Evolutionary conservation across 140 eudicot genomes (phyloP).

Genomic region (Flaveria floridana): DNA sequence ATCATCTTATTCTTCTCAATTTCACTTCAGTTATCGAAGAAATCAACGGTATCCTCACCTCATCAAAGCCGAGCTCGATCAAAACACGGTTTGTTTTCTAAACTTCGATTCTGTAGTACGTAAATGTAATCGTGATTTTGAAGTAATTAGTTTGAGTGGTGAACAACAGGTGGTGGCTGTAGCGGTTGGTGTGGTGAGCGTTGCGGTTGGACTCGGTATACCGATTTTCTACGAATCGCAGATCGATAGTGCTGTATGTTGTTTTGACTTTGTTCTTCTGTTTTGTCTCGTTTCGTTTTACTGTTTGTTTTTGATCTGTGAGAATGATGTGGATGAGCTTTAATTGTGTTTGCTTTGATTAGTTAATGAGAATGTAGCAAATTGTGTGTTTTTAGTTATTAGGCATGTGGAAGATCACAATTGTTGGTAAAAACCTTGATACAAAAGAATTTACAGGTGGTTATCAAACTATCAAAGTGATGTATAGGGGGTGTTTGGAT

Average conservation of each 20-base stretch:
- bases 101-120: neutral
- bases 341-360: neutral
- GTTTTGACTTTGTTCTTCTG: neutral
- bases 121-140: neutral
- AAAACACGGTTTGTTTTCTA: slow-evolving; percentile 54
- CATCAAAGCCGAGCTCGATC: slow-evolving; percentile 83
- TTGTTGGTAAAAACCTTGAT: neutral
- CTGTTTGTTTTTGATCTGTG: neutral
- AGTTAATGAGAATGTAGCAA: neutral
- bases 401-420: too few species aligned
- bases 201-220: slow-evolving; percentile 81
- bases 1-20: neutral
- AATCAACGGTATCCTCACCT: slow-evolving; percentile 52
- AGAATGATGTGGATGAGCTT: neutral
- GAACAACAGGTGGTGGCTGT: slow-evolving; percentile 61
- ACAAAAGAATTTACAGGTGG: too few species aligned
- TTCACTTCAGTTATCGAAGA: slow-evolving; percentile 36
- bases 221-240: slow-evolving; percentile 88
- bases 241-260: slow-evolving; percentile 75
- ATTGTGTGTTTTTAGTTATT: neutral
- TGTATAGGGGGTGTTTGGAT: too few species aligned
- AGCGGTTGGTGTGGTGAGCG: slow-evolving; percentile 73
- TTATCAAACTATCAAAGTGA: too few species aligned
- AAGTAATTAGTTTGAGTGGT: neutral
- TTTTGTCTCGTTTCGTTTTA: neutral